phyloP scores from a whole-genome alignment of 331 rosid species.

The Rosa hybrid region DNA sequence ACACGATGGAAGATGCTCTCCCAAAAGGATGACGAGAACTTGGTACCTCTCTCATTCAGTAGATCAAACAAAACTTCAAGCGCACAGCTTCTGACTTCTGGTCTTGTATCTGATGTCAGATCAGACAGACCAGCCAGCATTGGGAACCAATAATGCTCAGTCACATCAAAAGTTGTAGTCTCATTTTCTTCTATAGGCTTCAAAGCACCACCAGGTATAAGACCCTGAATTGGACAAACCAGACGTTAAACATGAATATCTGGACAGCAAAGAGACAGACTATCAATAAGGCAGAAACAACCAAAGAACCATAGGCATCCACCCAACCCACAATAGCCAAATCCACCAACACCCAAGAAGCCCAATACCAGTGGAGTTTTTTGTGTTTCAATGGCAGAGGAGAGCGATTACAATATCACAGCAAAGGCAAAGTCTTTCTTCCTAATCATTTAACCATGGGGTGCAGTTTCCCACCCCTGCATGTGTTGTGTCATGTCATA shows the following conservation, averaged over 20 bases:
- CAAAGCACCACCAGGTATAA: constrained; percentile 93
- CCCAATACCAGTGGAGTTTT: background rate
- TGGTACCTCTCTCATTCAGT: constrained; percentile 95
- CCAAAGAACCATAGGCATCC: background rate
- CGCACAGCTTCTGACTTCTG: constrained; percentile 95
- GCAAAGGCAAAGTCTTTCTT: background rate
- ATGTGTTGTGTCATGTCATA: constrained; percentile 1
- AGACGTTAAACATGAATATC: constrained; percentile 1
- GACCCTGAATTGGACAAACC: constrained; percentile 62
- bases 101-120: constrained; percentile 88
- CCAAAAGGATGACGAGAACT: constrained; percentile 92
- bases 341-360: background rate
- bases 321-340: background rate
- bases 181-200: constrained; percentile 66
- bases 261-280: constrained; percentile 1
- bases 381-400: background rate
- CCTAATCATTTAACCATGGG: constrained; percentile 6
- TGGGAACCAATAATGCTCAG: constrained; percentile 99
- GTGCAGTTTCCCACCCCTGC: background rate
- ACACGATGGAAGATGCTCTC: constrained; percentile 97
- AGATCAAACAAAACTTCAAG: constrained; percentile 98
- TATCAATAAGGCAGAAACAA: background rate
- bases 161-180: constrained; percentile 68
- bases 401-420: constrained; percentile 11
- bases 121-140: constrained; percentile 99